Evolutionary conservation across 2,329 filamentous ascomycete genomes (phyloP), one percentile per base, ranked within the genome.

Genomic region (Monosporascus sp.): DNA sequence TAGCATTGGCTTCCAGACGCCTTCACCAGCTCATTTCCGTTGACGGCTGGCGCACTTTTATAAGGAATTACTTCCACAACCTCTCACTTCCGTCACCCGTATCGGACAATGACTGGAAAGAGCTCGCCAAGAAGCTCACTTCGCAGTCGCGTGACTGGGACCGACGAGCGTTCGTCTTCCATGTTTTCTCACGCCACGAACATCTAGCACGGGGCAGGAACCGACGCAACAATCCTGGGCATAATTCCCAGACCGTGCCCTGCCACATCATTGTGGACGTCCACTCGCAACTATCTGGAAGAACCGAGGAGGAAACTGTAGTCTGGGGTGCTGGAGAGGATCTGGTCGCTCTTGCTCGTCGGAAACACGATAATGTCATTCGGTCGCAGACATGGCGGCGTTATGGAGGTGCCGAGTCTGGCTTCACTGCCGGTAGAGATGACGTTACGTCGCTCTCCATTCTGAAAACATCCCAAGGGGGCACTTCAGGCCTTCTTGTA

Each of bases 101-200:
- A 3, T 56, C 59, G 5, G 47, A 54, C 69, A 56, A 59, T 11
- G 58, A 64, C 14, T 63, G 64, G 64, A 55, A 15, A 4, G 53
- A 56, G 11, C 55, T 76, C 25, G 78, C 78, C 6, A 68, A 75
- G 25, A 72, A 70, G 0, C 62, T 80, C 44, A 80, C 79, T 0
- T 76, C 75, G 57, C 73, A 81, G 51, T 73, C 76, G 27, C 72
- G 78, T 6, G 78, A 75, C 58, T 82, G 79, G 80, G 79, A 81
- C 48, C 72, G 70, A 49, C 72, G 77, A 1, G 66, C 72, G 0
- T 58, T 76, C 20, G 68, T 69, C 17, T 72, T 81, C 52, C 68
- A 69, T 48, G 63, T 71, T 15, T 65, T 53, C 43, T 50, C 53
- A 15, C 59, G 62, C 2, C 55, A 52, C 3, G 48, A 50, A n/a